phyloP scores from a whole-genome alignment of 305 asterid species.

The Solanum hybrid region DNA sequence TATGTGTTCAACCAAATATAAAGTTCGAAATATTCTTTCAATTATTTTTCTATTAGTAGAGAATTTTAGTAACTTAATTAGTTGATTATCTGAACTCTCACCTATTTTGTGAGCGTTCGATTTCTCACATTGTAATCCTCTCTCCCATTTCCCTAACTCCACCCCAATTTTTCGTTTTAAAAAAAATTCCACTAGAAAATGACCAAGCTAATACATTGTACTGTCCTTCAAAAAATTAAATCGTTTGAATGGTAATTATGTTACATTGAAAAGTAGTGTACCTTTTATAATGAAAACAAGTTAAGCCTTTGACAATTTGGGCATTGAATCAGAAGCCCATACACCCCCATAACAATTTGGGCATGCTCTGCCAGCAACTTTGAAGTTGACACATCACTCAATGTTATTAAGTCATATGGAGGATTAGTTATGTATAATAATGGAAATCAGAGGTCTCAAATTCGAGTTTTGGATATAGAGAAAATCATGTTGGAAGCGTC shows the following conservation, averaged over 20 bases:
- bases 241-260: background rate
- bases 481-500: background rate
- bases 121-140: no score
- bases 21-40: background rate
- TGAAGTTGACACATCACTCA: background rate
- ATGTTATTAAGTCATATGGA: background rate
- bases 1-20: background rate
- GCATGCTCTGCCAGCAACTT: background rate
- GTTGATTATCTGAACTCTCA: no score
- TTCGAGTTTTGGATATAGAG: accelerated
- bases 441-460: background rate
- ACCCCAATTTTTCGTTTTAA: background rate
- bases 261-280: background rate
- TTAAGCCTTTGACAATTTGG: background rate
- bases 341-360: background rate
- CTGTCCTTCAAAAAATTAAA: background rate
- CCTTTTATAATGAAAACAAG: background rate
- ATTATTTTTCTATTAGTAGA: background rate
- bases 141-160: background rate
- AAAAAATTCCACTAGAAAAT: background rate
- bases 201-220: background rate
- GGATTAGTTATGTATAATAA: background rate
- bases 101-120: background rate
- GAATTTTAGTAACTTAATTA: background rate
- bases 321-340: background rate